Percentiles rank a stretch among this genome's conserved stretches.
These are phyloP conservation scores for Globisporangium spiculum DNA, from an alignment of 352 stramenopile species.

Conservation along the genomic window DNA sequence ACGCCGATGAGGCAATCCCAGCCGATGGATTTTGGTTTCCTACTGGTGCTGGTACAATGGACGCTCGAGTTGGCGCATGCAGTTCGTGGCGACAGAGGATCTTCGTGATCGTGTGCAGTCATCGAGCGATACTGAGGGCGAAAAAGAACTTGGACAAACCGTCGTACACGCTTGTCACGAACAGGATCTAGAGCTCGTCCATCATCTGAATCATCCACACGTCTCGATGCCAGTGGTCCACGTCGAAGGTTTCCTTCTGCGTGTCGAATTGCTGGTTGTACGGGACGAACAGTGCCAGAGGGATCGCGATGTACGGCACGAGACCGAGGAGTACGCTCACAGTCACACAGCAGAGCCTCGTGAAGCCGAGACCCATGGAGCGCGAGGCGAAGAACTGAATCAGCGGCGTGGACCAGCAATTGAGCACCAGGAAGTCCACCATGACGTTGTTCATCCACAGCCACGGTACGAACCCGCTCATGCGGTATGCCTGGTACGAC, in stretches of 20 bases:
- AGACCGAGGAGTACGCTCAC: constrained; percentile 31
- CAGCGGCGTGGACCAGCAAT: constrained; percentile 30
- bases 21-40: too few species aligned
- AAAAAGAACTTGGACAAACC: constrained; percentile 27
- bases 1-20: not conserved
- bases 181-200: constrained; percentile 34
- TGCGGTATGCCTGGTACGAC: constrained; percentile 26
- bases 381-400: not conserved
- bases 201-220: constrained; percentile 29
- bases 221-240: constrained; percentile 26
- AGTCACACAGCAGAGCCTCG: constrained; percentile 4
- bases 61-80: not conserved
- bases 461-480: constrained; percentile 28
- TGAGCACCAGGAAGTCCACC: constrained; percentile 27
- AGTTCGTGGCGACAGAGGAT: constrained; percentile 1
- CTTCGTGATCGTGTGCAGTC: constrained; percentile 29
- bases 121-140: constrained; percentile 23
- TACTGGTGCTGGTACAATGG: not conserved
- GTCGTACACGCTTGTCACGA: constrained; percentile 29
- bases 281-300: constrained; percentile 19
- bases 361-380: not conserved
- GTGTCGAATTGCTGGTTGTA: constrained; percentile 24
- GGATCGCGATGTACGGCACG: constrained; percentile 27
- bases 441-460: constrained; percentile 39
- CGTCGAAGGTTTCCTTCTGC: constrained; percentile 19